Percentiles rank a stretch among this genome's conserved stretches.
Evolutionary conservation across 169 alveolate species (phyloP).

Genomic region (Eimeria necatrix): DNA sequence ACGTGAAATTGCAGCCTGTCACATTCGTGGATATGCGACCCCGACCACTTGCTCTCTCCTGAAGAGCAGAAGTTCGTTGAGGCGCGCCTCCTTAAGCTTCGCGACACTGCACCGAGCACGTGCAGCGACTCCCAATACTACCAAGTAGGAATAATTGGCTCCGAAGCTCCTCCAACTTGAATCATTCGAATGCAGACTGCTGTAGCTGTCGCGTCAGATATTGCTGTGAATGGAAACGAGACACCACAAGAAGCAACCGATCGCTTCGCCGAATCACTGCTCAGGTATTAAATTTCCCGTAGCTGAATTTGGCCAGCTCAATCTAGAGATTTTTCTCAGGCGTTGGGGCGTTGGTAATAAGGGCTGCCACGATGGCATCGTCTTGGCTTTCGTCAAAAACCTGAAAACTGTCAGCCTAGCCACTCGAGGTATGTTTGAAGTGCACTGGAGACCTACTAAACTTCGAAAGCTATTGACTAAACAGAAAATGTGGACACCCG

Average conservation of each 20-base stretch:
- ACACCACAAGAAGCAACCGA: conserved; percentile 81
- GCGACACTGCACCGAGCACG: conserved; percentile 73
- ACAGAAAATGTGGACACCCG: conserved; percentile 76
- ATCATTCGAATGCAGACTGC: conserved; percentile 65
- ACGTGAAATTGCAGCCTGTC: conserved; percentile 54
- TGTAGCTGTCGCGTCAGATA: conserved; percentile 80
- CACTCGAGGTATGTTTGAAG: conserved; percentile 67
- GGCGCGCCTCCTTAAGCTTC: conserved; percentile 75
- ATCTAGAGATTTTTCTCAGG: background rate
- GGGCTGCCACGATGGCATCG: conserved; percentile 80
- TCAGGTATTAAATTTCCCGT: conserved; percentile 44
- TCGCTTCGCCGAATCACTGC: conserved; percentile 74
- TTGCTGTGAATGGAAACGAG: conserved; percentile 72
- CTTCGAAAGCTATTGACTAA: background rate
- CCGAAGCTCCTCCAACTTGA: background rate
- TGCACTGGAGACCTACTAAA: background rate
- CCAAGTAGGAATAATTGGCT: conserved; percentile 43
- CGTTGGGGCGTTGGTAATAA: conserved; percentile 80
- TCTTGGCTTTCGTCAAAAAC: conserved; percentile 68
- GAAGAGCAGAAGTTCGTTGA: conserved; percentile 76
- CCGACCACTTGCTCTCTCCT: conserved; percentile 77
- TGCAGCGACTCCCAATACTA: conserved; percentile 44
- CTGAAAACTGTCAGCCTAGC: conserved; percentile 78
- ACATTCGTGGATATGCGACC: conserved; percentile 80
- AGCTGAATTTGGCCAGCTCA: no score